These are phyloP conservation scores for Xylaria grammica DNA, from an alignment of 495 filamentous ascomycete genomes.

Conservation along the genomic window DNA sequence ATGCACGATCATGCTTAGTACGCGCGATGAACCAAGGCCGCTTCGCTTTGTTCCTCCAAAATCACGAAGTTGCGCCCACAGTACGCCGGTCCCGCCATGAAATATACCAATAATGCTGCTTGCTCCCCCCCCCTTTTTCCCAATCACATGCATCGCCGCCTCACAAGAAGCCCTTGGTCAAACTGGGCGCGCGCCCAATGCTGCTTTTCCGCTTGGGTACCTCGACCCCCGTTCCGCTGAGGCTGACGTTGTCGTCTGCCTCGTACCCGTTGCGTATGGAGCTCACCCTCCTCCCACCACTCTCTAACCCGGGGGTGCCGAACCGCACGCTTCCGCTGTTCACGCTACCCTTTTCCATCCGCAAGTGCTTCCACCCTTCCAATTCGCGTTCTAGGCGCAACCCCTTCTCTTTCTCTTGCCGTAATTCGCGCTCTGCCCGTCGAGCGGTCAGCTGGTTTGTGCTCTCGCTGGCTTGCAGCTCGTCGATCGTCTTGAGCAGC, in stretches of 20 bases:
- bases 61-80: not conserved
- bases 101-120: slow-evolving; percentile 17
- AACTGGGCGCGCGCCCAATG: slow-evolving; percentile 54
- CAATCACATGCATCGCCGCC: not conserved
- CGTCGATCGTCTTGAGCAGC: slow-evolving; percentile 87
- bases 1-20: not conserved
- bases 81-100: slow-evolving; percentile 10
- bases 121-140: not conserved
- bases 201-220: slow-evolving; percentile 62
- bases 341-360: slow-evolving; percentile 62
- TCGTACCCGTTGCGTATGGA: slow-evolving; percentile 43
- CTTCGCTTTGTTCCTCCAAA: not conserved
- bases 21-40: not conserved
- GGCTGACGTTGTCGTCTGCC: slow-evolving; percentile 38
- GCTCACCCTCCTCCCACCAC: slow-evolving; percentile 36
- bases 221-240: slow-evolving; percentile 45
- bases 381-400: slow-evolving; percentile 86
- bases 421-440: slow-evolving; percentile 85
- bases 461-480: slow-evolving; percentile 85
- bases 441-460: slow-evolving; percentile 78
- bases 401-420: slow-evolving; percentile 85
- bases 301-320: slow-evolving; percentile 36
- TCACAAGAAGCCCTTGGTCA: slow-evolving; percentile 63
- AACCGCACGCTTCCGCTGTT: slow-evolving; percentile 40
- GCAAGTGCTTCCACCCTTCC: slow-evolving; percentile 79